phyloP scores from a whole-genome alignment of 1,284 basidiomycete species.

The Naganishia cerealis region DNA sequence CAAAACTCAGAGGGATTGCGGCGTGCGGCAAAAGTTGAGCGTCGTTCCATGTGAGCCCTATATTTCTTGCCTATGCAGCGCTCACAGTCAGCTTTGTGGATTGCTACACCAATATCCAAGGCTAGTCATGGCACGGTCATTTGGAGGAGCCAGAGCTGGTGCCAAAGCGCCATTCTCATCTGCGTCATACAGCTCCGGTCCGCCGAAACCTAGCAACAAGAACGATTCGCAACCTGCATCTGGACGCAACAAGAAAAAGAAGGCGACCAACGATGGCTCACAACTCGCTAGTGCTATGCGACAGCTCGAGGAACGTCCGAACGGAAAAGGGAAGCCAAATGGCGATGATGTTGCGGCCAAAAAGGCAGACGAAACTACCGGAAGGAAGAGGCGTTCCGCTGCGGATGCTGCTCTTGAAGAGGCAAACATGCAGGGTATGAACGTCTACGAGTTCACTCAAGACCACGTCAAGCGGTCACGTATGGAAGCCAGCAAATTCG shows the following conservation, averaged over 20 bases:
- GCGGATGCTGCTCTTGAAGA: conserved; percentile 13
- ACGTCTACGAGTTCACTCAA: conserved; percentile 29
- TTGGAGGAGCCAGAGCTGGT: conserved; percentile 18
- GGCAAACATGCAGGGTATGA: conserved; percentile 25
- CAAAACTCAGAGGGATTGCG: not conserved
- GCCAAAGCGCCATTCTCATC: conserved; percentile 27
- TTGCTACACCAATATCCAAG: not conserved
- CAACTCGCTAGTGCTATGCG: conserved; percentile 9
- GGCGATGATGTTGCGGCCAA: not conserved
- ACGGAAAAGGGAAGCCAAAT: conserved; percentile 2
- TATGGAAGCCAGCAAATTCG: conserved; percentile 23
- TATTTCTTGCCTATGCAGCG: not conserved
- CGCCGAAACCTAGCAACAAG: conserved; percentile 6
- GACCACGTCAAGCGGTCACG: conserved; percentile 30
- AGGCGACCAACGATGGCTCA: not conserved
- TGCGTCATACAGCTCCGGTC: conserved; percentile 25
- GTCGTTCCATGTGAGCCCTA: not conserved
- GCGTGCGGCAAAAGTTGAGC: conserved; percentile 7
- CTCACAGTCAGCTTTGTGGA: not conserved
- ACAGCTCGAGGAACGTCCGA: conserved; percentile 1
- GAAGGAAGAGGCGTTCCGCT: conserved; percentile 17
- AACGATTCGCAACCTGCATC: conserved; percentile 9
- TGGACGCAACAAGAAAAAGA: conserved; percentile 25
- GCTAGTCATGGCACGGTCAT: conserved; percentile 15
- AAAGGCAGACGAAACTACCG: not conserved